These are phyloP conservation scores for Podospora pseudopauciseta DNA, from an alignment of 495 filamentous ascomycete species.

Conservation along the genomic window DNA sequence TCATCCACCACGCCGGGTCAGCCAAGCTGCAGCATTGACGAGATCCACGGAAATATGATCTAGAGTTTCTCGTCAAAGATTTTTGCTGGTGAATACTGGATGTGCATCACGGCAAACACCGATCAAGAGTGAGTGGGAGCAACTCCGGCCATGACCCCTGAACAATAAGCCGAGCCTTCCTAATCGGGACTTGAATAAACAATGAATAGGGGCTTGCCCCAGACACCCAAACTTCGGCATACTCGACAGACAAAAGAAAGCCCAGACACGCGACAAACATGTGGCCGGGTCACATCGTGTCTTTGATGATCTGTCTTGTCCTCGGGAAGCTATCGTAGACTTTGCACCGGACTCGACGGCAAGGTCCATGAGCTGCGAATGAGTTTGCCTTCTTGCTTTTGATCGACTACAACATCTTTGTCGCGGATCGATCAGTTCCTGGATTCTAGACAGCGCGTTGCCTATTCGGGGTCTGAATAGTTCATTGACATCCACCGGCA, in stretches of 20 bases:
- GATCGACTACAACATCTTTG: neutral
- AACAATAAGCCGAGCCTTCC: slow-evolving; percentile 16
- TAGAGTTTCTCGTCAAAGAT: neutral
- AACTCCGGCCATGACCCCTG: neutral
- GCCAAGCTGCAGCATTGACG: neutral
- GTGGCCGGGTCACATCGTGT: neutral
- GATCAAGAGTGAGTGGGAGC: neutral
- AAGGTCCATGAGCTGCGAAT: neutral
- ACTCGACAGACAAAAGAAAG: neutral
- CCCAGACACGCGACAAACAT: neutral
- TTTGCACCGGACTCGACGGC: neutral
- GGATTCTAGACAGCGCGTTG: neutral
- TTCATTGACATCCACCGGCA: neutral
- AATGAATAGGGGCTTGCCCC: slow-evolving; percentile 19
- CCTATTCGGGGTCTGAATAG: slow-evolving; percentile 6
- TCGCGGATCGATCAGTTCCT: neutral
- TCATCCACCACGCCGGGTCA: neutral
- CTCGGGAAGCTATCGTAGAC: neutral
- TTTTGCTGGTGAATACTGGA: neutral
- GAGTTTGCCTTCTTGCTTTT: neutral
- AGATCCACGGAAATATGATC: neutral
- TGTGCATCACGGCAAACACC: neutral
- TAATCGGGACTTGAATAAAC: slow-evolving; percentile 38
- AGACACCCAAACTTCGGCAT: neutral
- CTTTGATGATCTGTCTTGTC: neutral